Percentiles rank a stretch among this genome's conserved stretches.
Evolutionary conservation across 2,329 filamentous ascomycete species (phyloP).

Genomic region (Botrytis pseudocinerea): DNA sequence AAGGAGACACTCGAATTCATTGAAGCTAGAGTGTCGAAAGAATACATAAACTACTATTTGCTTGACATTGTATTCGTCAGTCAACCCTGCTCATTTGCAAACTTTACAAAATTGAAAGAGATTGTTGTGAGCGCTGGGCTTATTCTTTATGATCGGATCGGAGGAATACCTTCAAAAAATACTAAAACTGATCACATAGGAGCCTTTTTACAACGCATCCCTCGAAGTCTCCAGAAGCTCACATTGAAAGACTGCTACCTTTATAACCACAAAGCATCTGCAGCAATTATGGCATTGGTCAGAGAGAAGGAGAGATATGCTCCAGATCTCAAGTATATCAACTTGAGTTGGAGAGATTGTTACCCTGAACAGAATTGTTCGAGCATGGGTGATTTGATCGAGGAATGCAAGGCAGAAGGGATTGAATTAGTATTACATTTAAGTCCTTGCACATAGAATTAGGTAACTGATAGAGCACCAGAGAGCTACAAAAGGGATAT

Average conservation of each 20-base stretch:
- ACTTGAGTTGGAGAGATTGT: neutral
- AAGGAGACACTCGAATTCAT: neutral
- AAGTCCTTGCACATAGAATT: too few relatives aligned
- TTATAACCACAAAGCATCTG: neutral
- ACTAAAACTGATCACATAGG: neutral
- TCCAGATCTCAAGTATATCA: conserved; percentile 3
- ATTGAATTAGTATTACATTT: neutral
- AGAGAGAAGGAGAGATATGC: conserved; percentile 5
- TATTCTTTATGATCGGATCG: neutral
- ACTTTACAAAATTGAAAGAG: neutral
- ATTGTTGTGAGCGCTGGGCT: neutral
- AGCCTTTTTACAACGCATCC: conserved; percentile 10
- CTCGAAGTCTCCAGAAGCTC: neutral
- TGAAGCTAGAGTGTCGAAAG: neutral
- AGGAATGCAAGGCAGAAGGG: neutral
- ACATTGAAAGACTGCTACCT: neutral
- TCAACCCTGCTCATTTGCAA: neutral
- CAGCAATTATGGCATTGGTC: neutral
- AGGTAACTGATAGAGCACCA: neutral
- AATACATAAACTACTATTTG: neutral
- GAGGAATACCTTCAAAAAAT: too few relatives aligned
- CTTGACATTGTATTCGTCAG: neutral
- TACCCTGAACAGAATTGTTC: neutral
- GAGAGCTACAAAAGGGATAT: neutral
- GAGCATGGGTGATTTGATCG: neutral